These are phyloP conservation scores for Taiozyma sp. DNA, from an alignment of 1,139 yeast genomes.

Conservation along the genomic window DNA sequence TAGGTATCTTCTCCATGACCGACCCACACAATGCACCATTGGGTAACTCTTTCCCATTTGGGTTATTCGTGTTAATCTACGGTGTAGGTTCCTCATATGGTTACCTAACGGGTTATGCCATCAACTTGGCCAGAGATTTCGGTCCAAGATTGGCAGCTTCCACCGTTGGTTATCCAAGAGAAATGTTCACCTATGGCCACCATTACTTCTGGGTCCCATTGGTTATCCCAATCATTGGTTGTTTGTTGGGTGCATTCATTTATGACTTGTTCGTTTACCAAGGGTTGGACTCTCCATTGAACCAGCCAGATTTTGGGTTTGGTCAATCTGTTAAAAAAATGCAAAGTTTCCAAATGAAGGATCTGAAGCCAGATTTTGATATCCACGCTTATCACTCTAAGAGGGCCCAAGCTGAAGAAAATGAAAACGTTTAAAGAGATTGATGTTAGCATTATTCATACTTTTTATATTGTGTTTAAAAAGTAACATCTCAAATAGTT, in stretches of 20 bases:
- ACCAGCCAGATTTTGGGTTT: constrained; percentile 32
- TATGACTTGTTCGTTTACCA: constrained; percentile 45
- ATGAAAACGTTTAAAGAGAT: neutral
- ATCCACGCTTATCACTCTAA: constrained; percentile 2
- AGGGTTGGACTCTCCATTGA: constrained; percentile 45
- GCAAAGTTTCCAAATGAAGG: constrained; percentile 14
- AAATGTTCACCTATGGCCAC: constrained; percentile 35
- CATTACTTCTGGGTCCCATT: constrained; percentile 49
- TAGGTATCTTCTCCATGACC: constrained; percentile 41
- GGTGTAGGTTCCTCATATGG: constrained; percentile 42
- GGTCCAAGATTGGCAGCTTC: constrained; percentile 46
- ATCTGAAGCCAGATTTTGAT: constrained; percentile 21
- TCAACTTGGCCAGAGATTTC: constrained; percentile 48
- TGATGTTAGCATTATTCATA: neutral
- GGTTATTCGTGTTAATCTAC: constrained; percentile 37
- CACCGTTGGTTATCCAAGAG: constrained; percentile 40
- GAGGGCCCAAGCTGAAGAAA: neutral
- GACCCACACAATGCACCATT: constrained; percentile 44
- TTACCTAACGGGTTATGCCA: constrained; percentile 47
- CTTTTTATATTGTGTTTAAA: too few relatives aligned
- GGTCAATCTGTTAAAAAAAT: constrained; percentile 13
- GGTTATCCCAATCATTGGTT: constrained; percentile 41
- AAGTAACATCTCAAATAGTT: neutral
- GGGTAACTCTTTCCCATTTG: constrained; percentile 39
- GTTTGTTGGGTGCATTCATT: constrained; percentile 39